phyloP scores from a whole-genome alignment of 257 asterid genomes.

The Nicotiana sylvestris region DNA sequence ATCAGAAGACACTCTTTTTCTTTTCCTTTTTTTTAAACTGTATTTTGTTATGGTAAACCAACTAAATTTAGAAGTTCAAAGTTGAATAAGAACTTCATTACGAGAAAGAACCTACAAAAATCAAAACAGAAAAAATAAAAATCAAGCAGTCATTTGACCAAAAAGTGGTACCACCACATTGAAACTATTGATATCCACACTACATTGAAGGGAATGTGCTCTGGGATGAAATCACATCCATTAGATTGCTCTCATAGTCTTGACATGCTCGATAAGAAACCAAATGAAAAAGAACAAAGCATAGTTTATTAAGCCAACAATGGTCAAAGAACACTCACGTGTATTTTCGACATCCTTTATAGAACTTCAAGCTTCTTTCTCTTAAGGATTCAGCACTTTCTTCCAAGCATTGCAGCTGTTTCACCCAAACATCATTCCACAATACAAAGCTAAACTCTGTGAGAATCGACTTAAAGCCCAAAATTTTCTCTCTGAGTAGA shows the following conservation, averaged over 20 bases:
- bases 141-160: not conserved
- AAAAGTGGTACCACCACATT: not conserved
- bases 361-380: conserved; percentile 89
- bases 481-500: not conserved
- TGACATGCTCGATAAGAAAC: not conserved
- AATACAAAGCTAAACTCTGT: conserved; percentile 4
- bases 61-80: not conserved
- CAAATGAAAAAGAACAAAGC: not conserved
- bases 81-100: not conserved
- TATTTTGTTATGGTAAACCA: not conserved
- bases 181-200: not conserved
- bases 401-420: conserved; percentile 90
- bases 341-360: conserved; percentile 97
- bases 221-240: not conserved
- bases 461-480: not conserved
- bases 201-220: not conserved
- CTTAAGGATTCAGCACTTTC: conserved; percentile 89
- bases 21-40: not conserved
- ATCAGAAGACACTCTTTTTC: not conserved
- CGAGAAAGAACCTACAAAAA: not conserved
- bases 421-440: conserved; percentile 16
- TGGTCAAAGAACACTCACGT: conserved; percentile 52
- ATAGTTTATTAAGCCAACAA: not conserved
- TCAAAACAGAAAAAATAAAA: not conserved
- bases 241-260: not conserved